These are phyloP conservation scores for Pseudovirgaria hyperparasitica DNA, from an alignment of 2,329 filamentous ascomycete genomes.

Conservation along the genomic window DNA sequence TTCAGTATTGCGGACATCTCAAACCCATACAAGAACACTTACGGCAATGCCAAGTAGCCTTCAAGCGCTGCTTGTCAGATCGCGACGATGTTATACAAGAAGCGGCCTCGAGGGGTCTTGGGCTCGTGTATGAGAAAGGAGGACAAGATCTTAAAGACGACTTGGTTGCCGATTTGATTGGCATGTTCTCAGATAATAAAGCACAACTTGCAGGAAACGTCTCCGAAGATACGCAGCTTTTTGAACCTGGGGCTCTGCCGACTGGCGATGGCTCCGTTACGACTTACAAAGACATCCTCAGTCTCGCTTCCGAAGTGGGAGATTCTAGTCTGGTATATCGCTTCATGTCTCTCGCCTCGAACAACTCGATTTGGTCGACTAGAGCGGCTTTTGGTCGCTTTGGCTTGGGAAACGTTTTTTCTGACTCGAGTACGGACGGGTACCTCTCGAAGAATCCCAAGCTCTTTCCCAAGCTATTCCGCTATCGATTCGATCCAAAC, in stretches of 20 bases:
- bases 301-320: slow-evolving; percentile 86
- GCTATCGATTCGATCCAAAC: slow-evolving; percentile 88
- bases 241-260: slow-evolving; percentile 79
- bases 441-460: slow-evolving; percentile 75
- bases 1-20: slow-evolving; percentile 82
- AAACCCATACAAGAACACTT: slow-evolving; percentile 59
- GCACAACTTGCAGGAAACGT: slow-evolving; percentile 63
- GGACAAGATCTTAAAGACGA: slow-evolving; percentile 68
- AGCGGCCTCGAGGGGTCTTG: slow-evolving; percentile 78
- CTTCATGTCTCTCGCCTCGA: slow-evolving; percentile 94
- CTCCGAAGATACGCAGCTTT: slow-evolving; percentile 80
- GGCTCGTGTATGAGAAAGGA: slow-evolving; percentile 89
- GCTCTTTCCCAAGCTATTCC: slow-evolving; percentile 85
- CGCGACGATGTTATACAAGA: slow-evolving; percentile 93
- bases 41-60: slow-evolving; percentile 69
- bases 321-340: slow-evolving; percentile 95
- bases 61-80: slow-evolving; percentile 76
- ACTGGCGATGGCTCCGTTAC: slow-evolving; percentile 86
- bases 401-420: slow-evolving; percentile 81
- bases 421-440: slow-evolving; percentile 59
- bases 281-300: slow-evolving; percentile 96
- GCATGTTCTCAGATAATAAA: slow-evolving; percentile 68
- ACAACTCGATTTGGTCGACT: slow-evolving; percentile 96
- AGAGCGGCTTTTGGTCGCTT: slow-evolving; percentile 91
- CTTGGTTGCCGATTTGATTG: slow-evolving; percentile 75